phyloP scores from a whole-genome alignment of 257 asterid genomes.

The Mentha longifolia region DNA sequence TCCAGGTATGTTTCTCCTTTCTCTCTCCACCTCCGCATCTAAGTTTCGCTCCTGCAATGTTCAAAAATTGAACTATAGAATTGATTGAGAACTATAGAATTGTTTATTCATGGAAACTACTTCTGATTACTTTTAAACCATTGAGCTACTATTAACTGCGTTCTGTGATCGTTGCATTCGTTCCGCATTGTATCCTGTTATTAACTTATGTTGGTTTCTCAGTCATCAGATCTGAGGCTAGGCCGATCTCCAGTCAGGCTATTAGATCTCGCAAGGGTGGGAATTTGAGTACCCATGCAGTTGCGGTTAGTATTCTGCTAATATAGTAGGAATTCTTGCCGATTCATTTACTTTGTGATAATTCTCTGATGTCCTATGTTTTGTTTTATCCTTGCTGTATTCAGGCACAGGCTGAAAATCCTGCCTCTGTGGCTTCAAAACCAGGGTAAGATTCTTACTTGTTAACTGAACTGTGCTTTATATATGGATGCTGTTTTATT shows the following conservation, averaged over 20 bases:
- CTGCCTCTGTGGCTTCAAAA: conserved; percentile 56
- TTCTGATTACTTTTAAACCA: neutral
- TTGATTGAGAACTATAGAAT: neutral
- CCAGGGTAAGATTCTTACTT: conserved; percentile 53
- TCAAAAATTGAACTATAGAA: conserved; percentile 1
- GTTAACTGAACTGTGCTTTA: conserved; percentile 7
- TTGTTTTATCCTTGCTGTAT: neutral
- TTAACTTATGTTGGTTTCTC: conserved; percentile 29
- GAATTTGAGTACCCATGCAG: conserved; percentile 48
- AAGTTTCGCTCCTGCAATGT: neutral
- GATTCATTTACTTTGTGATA: too few species aligned
- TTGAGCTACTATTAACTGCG: conserved; percentile 2
- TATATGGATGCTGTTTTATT: neutral
- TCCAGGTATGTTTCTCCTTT: conserved; percentile 39
- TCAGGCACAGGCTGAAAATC: conserved; percentile 56
- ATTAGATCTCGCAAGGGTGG: conserved; percentile 43
- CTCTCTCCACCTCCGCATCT: neutral
- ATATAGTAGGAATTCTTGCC: neutral
- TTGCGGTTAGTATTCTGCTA: conserved; percentile 49
- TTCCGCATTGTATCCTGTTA: conserved; percentile 7
- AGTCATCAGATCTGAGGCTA: conserved; percentile 58
- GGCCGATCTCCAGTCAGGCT: conserved; percentile 38
- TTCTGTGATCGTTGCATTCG: conserved; percentile 2
- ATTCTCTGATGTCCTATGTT: neutral
- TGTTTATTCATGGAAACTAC: neutral